Conservation (phyloP, 768 basidiomycete genomes). For the Lentinula sp. region DNA sequence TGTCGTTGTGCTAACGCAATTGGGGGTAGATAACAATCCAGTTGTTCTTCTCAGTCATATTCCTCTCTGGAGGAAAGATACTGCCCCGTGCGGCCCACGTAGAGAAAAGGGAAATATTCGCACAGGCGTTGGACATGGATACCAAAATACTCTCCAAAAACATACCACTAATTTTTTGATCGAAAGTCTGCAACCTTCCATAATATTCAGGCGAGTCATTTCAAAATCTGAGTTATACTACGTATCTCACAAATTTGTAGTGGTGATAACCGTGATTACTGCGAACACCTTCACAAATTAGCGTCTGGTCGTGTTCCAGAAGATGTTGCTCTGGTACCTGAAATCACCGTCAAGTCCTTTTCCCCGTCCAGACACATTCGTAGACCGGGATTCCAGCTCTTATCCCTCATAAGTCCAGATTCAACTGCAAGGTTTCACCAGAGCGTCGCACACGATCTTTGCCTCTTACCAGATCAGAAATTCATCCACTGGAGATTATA, state of each 20-base stretch:
- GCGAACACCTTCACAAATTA: constrained; percentile 59
- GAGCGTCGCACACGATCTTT: constrained; percentile 61
- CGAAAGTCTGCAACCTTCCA: constrained; percentile 52
- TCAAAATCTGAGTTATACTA: not conserved
- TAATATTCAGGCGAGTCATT: constrained; percentile 62
- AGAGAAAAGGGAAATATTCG: constrained; percentile 70
- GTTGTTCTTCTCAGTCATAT: constrained; percentile 80
- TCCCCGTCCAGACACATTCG: constrained; percentile 68
- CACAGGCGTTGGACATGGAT: constrained; percentile 74
- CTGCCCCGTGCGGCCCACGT: constrained; percentile 68
- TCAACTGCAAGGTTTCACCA: constrained; percentile 23
- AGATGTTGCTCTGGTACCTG: constrained; percentile 38
- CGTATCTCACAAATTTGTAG: constrained; percentile 26
- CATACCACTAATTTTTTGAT: constrained; percentile 73
- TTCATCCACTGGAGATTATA: constrained; percentile 58
- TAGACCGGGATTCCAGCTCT: constrained; percentile 79
- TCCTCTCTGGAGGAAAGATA: constrained; percentile 71
- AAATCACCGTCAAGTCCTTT: constrained; percentile 87
- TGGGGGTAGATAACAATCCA: constrained; percentile 29
- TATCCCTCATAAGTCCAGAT: constrained; percentile 45
- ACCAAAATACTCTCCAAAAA: constrained; percentile 78
- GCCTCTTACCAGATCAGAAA: constrained; percentile 71
- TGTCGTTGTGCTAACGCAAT: not conserved
- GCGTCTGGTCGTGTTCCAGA: constrained; percentile 14
- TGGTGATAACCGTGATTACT: constrained; percentile 91